Percentiles rank a stretch among this genome's conserved stretches.
Conservation (phyloP, 257 asterid species). For the Solanum piurae region DNA sequence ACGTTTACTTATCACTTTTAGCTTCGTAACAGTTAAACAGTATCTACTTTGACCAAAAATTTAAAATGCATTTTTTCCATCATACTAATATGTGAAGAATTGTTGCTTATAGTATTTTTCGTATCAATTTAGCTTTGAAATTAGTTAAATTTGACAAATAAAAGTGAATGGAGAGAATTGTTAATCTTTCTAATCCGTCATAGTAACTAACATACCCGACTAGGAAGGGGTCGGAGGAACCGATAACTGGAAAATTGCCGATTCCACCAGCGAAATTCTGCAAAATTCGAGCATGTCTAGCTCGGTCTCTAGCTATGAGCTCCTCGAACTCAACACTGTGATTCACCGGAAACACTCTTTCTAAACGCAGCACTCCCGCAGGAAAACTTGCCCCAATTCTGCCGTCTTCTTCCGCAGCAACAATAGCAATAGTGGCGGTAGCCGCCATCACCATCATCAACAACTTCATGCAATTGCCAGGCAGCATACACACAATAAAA, state of each 20-base stretch:
- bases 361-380: constrained; percentile 38
- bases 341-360: constrained; percentile 50
- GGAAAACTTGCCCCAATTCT: constrained; percentile 17
- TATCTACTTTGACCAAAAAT: neutral
- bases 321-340: constrained; percentile 41
- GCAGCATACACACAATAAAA: constrained; percentile 9
- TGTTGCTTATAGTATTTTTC: neutral
- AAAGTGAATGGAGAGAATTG: neutral
- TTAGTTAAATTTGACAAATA: neutral
- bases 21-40: too few species aligned
- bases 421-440: constrained; percentile 4
- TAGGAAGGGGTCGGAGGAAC: constrained; percentile 65
- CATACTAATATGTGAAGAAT: accelerated
- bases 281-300: constrained; percentile 64
- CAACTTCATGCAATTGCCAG: constrained; percentile 13
- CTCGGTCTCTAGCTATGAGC: constrained; percentile 61
- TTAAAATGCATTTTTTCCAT: neutral
- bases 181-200: neutral
- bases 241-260: constrained; percentile 58
- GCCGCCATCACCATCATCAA: constrained; percentile 17
- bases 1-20: neutral
- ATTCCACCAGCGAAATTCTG: constrained; percentile 62
- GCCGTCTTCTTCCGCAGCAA: constrained; percentile 10
- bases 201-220: constrained; percentile 38
- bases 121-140: neutral